phyloP scores from a whole-genome alignment of 1,284 basidiomycete genomes.

The Tilletia caries region DNA sequence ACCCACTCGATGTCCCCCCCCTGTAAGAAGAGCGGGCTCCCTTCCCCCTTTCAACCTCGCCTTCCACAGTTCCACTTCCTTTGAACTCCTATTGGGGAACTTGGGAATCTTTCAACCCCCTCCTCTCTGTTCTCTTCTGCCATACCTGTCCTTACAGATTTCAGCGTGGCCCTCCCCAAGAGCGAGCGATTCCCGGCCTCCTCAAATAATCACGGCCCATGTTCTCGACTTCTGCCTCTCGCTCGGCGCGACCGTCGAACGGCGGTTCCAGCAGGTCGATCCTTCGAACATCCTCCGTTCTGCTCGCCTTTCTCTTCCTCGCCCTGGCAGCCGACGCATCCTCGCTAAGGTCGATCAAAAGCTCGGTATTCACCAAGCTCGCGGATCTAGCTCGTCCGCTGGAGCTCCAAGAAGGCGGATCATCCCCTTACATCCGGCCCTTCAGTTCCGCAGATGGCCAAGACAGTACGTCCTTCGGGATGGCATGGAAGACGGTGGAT shows the following conservation, averaged over 20 bases:
- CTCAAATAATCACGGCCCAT: no score
- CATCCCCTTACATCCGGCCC: background rate
- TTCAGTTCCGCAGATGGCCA: background rate
- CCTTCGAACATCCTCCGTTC: background rate
- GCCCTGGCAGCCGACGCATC: background rate
- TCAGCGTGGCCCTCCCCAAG: no score
- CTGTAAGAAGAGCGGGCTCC: no score
- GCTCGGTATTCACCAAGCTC: constrained; percentile 27
- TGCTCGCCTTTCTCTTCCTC: background rate
- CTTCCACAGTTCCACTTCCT: no score
- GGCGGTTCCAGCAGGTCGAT: background rate
- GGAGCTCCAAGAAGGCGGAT: constrained; percentile 5
- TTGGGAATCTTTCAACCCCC: no score
- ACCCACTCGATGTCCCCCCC: background rate
- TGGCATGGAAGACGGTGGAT: background rate
- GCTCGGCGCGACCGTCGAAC: background rate
- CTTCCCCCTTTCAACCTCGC: no score
- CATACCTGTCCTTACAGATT: no score
- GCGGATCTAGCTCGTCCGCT: constrained; percentile 23
- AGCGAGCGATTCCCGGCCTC: no score
- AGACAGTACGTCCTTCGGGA: background rate
- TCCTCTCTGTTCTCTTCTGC: no score
- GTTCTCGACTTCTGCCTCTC: background rate
- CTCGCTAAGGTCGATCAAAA: constrained; percentile 1
- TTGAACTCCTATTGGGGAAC: no score